Evolutionary conservation across 2,329 filamentous ascomycete species (phyloP).

Genomic region (Pseudogymnoascus sp.): DNA sequence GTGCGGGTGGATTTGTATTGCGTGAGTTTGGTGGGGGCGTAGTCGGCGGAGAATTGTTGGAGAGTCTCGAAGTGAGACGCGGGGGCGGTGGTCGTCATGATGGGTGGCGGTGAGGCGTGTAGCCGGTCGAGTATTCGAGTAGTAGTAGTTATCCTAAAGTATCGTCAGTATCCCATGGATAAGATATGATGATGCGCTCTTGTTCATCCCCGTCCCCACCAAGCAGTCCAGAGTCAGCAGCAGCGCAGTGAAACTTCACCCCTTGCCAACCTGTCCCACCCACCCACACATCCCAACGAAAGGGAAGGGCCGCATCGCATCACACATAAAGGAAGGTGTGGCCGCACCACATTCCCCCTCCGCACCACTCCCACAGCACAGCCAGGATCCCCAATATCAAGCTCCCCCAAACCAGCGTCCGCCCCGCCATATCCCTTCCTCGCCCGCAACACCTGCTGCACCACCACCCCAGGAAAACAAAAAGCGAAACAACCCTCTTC

Average conservation of each 20-base stretch:
- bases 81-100: neutral
- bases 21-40: slow-evolving; percentile 78
- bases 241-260: neutral
- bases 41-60: slow-evolving; percentile 81
- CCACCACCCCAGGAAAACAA: slow-evolving; percentile 17
- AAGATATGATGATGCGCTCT: neutral
- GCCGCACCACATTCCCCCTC: neutral
- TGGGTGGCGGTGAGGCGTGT: neutral
- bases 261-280: neutral
- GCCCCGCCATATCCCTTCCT: neutral
- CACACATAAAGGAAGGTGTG: neutral
- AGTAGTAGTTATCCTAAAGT: neutral
- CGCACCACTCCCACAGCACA: neutral
- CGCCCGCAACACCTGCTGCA: neutral
- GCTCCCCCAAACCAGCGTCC: neutral
- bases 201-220: neutral
- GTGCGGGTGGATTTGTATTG: slow-evolving; percentile 95
- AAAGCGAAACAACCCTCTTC: slow-evolving; percentile 5
- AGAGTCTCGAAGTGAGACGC: slow-evolving; percentile 67
- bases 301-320: neutral
- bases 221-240: neutral
- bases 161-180: neutral
- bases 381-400: neutral
- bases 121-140: neutral
- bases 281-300: neutral